Base-by-base conservation (phyloP, 2,329 filamentous ascomycete species). In the Metarhizium humberi region DNA sequence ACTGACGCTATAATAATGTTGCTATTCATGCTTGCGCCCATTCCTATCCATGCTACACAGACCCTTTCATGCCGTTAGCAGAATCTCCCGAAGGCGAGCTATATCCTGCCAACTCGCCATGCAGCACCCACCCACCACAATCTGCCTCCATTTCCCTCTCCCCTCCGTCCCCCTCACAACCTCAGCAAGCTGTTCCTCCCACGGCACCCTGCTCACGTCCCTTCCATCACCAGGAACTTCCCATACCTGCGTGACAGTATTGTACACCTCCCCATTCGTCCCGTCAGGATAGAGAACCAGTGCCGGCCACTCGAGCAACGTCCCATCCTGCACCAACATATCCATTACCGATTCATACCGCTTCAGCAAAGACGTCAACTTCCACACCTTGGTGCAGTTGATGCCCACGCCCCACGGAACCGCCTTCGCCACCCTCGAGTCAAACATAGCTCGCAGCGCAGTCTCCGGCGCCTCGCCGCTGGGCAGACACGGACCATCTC, bases 241-340 rank as follows among this genome's bases (percentile, higher is more conserved):
- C 85, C 85, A 88, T 53, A 69, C 71, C 62, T 86, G 79, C 6
- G 81, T 84, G 0, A 67, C 69, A 1, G 84, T 85, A 65, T 88
- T 81, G 68, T 88, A 88, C 0, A 84, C 76, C 67, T 87, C 81
- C 0, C 82, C 83, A 50, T 82, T 84, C 1, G 85, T 87, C 0
- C 85, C 85, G 65, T 88, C 85, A 0, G 85, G 85, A 64, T 87
- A 88, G 18, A 88, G 61, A 4, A 88, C 78, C 53, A 88, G 66
- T 20, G 72, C 74, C 1, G 83, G 83, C 71, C 74, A 77, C 6
- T 64, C 62, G 0, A 57, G 20, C 1, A 75, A 53, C 14, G 67
- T 61, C 0, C 71, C 70, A 4, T 66, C 60, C 4, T 63, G 52
- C 2, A 75, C 55, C 60, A 81, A 53, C n/a, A 56, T 59, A 10